Base-by-base conservation (phyloP, 2,329 filamentous ascomycete genomes). In the Microcyclosporella mali region DNA sequence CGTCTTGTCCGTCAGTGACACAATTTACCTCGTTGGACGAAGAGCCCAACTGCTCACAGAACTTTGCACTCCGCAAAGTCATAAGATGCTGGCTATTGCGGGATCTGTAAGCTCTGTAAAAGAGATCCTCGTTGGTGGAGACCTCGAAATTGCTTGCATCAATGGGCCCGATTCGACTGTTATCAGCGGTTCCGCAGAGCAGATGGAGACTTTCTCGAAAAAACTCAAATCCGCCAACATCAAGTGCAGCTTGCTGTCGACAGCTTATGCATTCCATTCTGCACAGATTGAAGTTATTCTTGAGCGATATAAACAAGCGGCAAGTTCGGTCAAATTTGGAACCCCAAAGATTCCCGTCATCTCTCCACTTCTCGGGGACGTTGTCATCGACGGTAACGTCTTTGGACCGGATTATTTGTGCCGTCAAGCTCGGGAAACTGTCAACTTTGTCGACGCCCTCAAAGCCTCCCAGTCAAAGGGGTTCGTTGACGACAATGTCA, bases 371-470 rank as follows among this genome's bases (percentile, higher is more conserved):
- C n/a, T 51, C 9, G 57, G 53, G 4, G 44, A 46, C 7, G 44
- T 62, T 7, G 44, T 64, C 14, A 25, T 17, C 16, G 46, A 56
- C 3, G 46, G 32, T 2, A 36, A 40, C 14, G 39, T 38, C 6
- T 42, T 59, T 14, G 37, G 35, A n/a, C 31, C 50, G 2, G 30
- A 28, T 9, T 66, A 60, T 30, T 28, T 60, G 3, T 18, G 33
- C 2, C 37, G 42, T 8, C 43, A 46, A 15, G 47, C 45, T 34
- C 63, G 72, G 14, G 65, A 69, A 49, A 61, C 67, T 3, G 72
- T 75, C 33, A 66, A 62, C 37, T 55, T 66, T 8, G 17, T 48
- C 6, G 33, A 30, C 8, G 58, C 52, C 2, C 41, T 62, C 4
- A 27, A 41, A 16, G 19, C 18, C 10, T 54, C 52, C 3, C 46